A percentile compares a stretch with the other conserved stretches of the same genome.
Conservation (phyloP, 106 monocot genomes). For the Vanilla planifolia region DNA sequence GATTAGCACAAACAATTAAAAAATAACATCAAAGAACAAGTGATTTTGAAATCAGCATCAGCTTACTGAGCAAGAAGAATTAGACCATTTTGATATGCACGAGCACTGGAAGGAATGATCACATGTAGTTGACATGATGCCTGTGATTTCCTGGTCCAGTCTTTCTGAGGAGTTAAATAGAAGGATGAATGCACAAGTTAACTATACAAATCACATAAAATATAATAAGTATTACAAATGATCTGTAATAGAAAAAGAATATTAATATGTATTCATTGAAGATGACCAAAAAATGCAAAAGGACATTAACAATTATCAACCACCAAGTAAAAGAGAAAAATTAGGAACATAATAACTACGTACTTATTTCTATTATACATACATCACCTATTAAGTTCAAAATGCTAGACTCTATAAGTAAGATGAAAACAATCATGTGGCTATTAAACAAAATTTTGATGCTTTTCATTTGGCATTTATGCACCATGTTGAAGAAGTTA, state of each 20-base stretch:
- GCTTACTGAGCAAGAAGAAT: conserved; percentile 83
- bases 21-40: too few relatives aligned
- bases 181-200: not conserved
- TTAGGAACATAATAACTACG: too few relatives aligned
- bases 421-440: too few relatives aligned
- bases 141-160: conserved; percentile 85
- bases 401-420: too few relatives aligned
- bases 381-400: too few relatives aligned
- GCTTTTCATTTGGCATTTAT: too few relatives aligned
- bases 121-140: conserved; percentile 74
- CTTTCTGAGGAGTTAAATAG: conserved; percentile 45
- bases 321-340: not conserved
- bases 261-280: not conserved
- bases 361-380: too few relatives aligned
- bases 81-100: conserved; percentile 82
- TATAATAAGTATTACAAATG: not conserved
- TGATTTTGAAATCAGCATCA: too few relatives aligned
- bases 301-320: not conserved
- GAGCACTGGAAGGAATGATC: conserved; percentile 91
- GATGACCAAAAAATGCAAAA: not conserved
- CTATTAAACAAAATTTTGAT: too few relatives aligned
- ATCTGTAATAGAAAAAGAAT: not conserved
- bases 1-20: too few relatives aligned
- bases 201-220: not conserved
- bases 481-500: too few relatives aligned